Percentiles rank a stretch among this genome's conserved stretches.
These are phyloP conservation scores for Acmispon strigosus DNA, from an alignment of 306 rosid species.

Conservation along the genomic window DNA sequence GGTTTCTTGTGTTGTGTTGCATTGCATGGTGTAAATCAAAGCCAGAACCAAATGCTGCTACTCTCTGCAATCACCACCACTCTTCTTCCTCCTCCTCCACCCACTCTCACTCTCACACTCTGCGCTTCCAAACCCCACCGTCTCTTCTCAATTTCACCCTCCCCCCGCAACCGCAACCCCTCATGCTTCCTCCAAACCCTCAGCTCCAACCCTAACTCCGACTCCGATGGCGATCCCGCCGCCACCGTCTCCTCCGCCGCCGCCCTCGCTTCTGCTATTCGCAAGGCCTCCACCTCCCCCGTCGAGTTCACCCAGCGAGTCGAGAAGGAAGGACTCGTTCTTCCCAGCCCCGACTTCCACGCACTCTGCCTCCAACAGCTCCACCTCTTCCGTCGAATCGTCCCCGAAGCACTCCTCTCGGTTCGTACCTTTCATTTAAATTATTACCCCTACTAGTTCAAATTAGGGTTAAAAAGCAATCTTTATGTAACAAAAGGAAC, in stretches of 20 bases:
- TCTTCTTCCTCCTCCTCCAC: conserved; percentile 8
- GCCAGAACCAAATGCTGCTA: conserved; percentile 39
- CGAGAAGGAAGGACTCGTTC: conserved; percentile 50
- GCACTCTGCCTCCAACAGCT: conserved; percentile 68
- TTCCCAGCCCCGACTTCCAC: conserved; percentile 77
- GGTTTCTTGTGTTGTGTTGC: not conserved
- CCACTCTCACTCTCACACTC: not conserved
- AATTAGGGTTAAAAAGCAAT: too few species aligned
- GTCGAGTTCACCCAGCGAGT: conserved; percentile 65
- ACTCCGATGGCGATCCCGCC: conserved; percentile 28
- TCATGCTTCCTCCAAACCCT: conserved; percentile 42
- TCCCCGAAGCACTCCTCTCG: conserved; percentile 71
- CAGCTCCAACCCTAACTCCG: conserved; percentile 25
- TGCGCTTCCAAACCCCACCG: conserved; percentile 16
- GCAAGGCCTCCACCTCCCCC: conserved; percentile 71
- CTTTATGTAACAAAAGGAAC: too few species aligned
- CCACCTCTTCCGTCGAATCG: conserved; percentile 69
- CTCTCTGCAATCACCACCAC: conserved; percentile 27
- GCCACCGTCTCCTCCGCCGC: conserved; percentile 55
- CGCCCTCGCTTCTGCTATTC: conserved; percentile 69
- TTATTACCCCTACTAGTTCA: not conserved
- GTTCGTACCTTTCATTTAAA: conserved; percentile 20
- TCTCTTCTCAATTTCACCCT: conserved; percentile 2
- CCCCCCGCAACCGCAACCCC: conserved; percentile 10
- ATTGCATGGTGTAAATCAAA: not conserved